These are phyloP conservation scores for Crithidia fasciculata DNA, from an alignment of 208 protist species.

Conservation along the genomic window DNA sequence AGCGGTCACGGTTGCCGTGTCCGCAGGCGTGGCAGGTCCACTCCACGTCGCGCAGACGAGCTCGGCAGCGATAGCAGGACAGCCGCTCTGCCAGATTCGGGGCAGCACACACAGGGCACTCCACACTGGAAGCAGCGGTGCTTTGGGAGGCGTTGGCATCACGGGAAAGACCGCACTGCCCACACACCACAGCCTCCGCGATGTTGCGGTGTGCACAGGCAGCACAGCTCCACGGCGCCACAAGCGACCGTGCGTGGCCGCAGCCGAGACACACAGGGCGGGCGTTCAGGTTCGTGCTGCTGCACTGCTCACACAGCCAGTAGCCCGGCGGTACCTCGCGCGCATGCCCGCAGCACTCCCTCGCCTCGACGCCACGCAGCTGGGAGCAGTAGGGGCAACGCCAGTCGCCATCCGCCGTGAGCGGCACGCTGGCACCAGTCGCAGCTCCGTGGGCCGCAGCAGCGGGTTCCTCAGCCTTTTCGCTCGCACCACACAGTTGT, in stretches of 20 bases:
- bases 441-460: not conserved
- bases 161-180: slow-evolving; percentile 47
- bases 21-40: slow-evolving; percentile 67
- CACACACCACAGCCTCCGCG: slow-evolving; percentile 38
- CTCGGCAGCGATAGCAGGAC: slow-evolving; percentile 77
- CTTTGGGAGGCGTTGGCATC: not conserved
- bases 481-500: not conserved
- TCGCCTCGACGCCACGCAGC: slow-evolving; percentile 30
- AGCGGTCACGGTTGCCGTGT: slow-evolving; percentile 30
- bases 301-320: slow-evolving; percentile 77
- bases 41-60: slow-evolving; percentile 42
- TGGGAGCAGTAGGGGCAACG: slow-evolving; percentile 83
- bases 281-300: slow-evolving; percentile 68
- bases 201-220: slow-evolving; percentile 52
- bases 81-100: slow-evolving; percentile 50
- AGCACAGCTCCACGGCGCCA: slow-evolving; percentile 55
- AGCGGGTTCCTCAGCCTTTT: not conserved
- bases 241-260: slow-evolving; percentile 29
- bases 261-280: slow-evolving; percentile 74
- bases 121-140: not conserved
- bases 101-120: slow-evolving; percentile 61
- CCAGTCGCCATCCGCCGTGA: slow-evolving; percentile 53
- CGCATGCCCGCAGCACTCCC: slow-evolving; percentile 57
- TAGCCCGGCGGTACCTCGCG: slow-evolving; percentile 74
- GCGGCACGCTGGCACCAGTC: not conserved